phyloP scores from a whole-genome alignment of 768 basidiomycete genomes.

The Megacollybia marginata region DNA sequence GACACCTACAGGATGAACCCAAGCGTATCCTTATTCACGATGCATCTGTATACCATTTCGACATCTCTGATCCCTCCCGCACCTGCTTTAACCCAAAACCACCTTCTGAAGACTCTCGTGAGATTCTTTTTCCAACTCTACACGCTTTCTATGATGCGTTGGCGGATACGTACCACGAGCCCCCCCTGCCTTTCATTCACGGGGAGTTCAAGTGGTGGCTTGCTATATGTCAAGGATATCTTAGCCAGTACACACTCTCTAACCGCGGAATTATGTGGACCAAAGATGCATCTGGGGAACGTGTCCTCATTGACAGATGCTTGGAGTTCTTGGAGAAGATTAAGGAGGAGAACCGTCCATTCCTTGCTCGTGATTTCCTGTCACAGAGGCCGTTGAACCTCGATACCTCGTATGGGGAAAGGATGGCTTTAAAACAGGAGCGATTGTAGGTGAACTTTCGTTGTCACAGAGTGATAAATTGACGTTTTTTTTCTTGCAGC shows the following conservation, averaged over 20 bases:
- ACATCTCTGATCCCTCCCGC: conserved; percentile 5
- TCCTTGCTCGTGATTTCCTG: conserved; percentile 3
- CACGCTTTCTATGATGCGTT: conserved; percentile 5
- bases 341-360: conserved; percentile 6
- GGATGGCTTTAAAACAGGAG: too few relatives aligned
- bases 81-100: conserved; percentile 7
- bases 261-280: neutral
- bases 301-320: conserved; percentile 1
- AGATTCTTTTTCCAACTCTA: conserved; percentile 6
- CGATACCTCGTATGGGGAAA: too few relatives aligned
- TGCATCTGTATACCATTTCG: conserved; percentile 7
- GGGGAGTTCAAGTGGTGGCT: neutral
- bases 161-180: conserved; percentile 1
- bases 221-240: neutral
- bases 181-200: conserved; percentile 4
- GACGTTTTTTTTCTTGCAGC: too few relatives aligned
- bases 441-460: too few relatives aligned
- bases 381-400: neutral
- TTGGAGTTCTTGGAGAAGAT: conserved; percentile 1
- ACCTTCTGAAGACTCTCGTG: neutral
- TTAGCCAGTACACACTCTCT: conserved; percentile 6
- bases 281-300: neutral
- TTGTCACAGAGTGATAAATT: too few relatives aligned
- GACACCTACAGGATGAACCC: neutral
- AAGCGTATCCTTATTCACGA: conserved; percentile 5